These are phyloP conservation scores for Colletotrichum siamense DNA, from an alignment of 2,329 filamentous ascomycete genomes.

Conservation along the genomic window DNA sequence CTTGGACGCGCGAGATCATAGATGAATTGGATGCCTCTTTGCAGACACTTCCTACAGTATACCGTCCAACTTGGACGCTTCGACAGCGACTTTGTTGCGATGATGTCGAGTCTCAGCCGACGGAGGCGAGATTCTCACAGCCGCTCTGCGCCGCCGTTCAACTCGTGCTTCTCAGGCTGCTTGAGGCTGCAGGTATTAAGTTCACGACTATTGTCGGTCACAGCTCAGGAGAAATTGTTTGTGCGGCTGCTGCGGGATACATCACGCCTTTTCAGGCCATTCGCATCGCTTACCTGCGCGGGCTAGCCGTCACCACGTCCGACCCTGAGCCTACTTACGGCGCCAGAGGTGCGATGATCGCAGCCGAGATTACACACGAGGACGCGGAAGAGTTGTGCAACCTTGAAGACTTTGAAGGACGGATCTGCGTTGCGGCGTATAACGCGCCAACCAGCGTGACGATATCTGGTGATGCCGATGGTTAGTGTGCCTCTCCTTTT, in stretches of 20 bases:
- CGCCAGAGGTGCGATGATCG: slow-evolving; percentile 29
- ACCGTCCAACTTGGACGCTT: slow-evolving; percentile 32
- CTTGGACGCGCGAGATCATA: not conserved
- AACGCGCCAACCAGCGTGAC: slow-evolving; percentile 29
- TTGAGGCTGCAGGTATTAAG: slow-evolving; percentile 34
- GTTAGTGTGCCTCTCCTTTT: not conserved
- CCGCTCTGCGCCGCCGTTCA: slow-evolving; percentile 36
- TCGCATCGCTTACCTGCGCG: slow-evolving; percentile 49
- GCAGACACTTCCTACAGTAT: slow-evolving; percentile 13
- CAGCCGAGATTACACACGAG: slow-evolving; percentile 22
- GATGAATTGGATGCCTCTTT: slow-evolving; percentile 26
- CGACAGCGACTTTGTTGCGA: slow-evolving; percentile 25
- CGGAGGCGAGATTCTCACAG: slow-evolving; percentile 32
- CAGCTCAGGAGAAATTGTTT: slow-evolving; percentile 55
- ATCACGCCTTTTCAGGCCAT: slow-evolving; percentile 47
- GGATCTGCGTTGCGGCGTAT: slow-evolving; percentile 25
- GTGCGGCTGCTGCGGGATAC: slow-evolving; percentile 52
- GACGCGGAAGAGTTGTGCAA: slow-evolving; percentile 18
- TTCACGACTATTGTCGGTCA: slow-evolving; percentile 48
- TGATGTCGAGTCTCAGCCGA: not conserved
- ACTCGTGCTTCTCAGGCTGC: slow-evolving; percentile 30
- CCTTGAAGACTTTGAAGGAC: slow-evolving; percentile 18
- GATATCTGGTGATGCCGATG: slow-evolving; percentile 31
- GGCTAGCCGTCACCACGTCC: slow-evolving; percentile 27
- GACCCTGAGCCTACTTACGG: not conserved